Evolutionary conservation across 345 rosid genomes (phyloP).

Genomic region (Eucalyptus lansdowneana): DNA sequence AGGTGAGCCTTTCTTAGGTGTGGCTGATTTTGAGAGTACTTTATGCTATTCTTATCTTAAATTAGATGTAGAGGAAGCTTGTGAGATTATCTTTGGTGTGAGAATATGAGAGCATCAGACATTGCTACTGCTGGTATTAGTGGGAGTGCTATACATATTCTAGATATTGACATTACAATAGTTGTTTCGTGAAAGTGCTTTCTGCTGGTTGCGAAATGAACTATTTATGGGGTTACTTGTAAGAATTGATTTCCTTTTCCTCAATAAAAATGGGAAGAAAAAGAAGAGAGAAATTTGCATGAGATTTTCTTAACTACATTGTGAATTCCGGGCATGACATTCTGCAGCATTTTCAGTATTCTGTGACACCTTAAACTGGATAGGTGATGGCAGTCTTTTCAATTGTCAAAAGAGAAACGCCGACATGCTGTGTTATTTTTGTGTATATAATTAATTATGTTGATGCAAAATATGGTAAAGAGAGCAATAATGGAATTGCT

Average conservation of each 20-base stretch:
- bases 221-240: background rate
- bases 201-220: background rate
- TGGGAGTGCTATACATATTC: background rate
- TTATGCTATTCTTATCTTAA: background rate
- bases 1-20: background rate
- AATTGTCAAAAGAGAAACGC: background rate
- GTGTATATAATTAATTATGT: background rate
- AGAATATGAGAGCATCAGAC: background rate
- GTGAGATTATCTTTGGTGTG: background rate
- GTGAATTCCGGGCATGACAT: background rate
- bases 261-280: background rate
- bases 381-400: background rate
- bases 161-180: background rate
- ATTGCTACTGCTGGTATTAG: background rate
- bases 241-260: background rate
- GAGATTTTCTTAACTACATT: background rate
- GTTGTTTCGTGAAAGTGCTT: background rate
- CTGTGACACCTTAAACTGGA: background rate
- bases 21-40: background rate
- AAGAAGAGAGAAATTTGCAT: background rate
- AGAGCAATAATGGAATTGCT: background rate
- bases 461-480: background rate
- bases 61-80: background rate
- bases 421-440: background rate
- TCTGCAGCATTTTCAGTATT: background rate